phyloP scores from a whole-genome alignment of 768 basidiomycete species.

The Lepiota brunneoincarnata region DNA sequence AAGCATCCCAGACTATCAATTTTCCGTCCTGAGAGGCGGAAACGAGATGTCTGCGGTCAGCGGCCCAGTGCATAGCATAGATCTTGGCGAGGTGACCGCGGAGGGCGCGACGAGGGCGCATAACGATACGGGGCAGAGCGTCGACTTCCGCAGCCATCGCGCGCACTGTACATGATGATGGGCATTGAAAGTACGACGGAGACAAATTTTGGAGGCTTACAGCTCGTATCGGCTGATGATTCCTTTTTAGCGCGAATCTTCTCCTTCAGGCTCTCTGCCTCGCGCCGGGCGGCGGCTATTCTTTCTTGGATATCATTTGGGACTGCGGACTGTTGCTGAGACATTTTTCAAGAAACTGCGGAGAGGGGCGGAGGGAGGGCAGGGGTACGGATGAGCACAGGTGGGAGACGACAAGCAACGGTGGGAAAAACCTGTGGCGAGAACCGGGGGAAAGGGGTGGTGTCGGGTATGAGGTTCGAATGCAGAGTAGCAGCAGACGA shows the following conservation, averaged over 20 bases:
- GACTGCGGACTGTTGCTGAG: constrained; percentile 7
- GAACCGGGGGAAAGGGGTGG: constrained; percentile 6
- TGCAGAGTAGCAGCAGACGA: constrained; percentile 2
- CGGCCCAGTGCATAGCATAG: constrained; percentile 99
- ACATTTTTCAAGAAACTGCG: constrained; percentile 11
- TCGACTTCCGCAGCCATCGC: constrained; percentile 99
- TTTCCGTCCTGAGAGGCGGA: constrained; percentile 99
- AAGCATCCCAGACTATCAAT: constrained; percentile 99
- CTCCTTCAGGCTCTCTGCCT: constrained; percentile 97
- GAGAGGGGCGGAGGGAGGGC: constrained; percentile 8
- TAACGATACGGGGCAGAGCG: constrained; percentile 91
- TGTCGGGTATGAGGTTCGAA: neutral
- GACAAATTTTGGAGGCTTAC: constrained; percentile 51
- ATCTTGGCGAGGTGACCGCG: constrained; percentile 99
- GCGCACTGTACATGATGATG: constrained; percentile 57
- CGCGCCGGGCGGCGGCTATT: constrained; percentile 94
- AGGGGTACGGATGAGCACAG: constrained; percentile 10
- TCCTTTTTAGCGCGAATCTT: constrained; percentile 97
- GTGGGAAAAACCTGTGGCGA: constrained; percentile 10
- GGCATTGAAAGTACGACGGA: constrained; percentile 14
- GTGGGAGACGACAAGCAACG: constrained; percentile 17
- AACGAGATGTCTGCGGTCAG: constrained; percentile 94
- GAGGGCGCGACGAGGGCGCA: constrained; percentile 93
- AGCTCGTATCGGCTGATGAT: constrained; percentile 95
- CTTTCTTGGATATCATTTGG: constrained; percentile 74